A percentile compares a stretch with the other conserved stretches of the same genome.
Evolutionary conservation across 805 yeast species (phyloP).

Genomic region (Tetrapisispora iriomotensis): DNA sequence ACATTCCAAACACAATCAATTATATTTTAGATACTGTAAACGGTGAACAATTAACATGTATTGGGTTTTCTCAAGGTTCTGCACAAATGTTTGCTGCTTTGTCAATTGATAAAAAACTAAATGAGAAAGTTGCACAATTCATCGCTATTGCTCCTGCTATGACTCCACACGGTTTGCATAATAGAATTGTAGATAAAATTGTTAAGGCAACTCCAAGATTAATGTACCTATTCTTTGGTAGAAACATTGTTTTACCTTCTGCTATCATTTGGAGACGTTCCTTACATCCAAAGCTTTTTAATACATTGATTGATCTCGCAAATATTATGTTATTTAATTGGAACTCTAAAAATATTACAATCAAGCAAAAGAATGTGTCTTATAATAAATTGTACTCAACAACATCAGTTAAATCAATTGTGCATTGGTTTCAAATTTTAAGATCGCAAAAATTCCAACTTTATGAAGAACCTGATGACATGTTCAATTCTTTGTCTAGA

Average conservation of each 20-base stretch:
- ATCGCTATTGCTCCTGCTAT: constrained; percentile 91
- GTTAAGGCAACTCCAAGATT: constrained; percentile 68
- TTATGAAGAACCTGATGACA: constrained; percentile 60
- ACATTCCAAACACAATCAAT: constrained; percentile 76
- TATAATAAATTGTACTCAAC: constrained; percentile 86
- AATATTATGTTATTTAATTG: constrained; percentile 68
- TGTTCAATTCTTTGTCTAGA: constrained; percentile 29
- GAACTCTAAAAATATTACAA: constrained; percentile 61
- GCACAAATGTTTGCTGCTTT: constrained; percentile 87
- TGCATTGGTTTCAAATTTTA: constrained; percentile 94
- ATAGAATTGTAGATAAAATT: constrained; percentile 64
- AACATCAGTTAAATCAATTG: constrained; percentile 83
- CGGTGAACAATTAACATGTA: constrained; percentile 43
- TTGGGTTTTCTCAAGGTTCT: constrained; percentile 91
- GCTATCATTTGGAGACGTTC: constrained; percentile 67
- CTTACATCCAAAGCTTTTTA: constrained; percentile 24
- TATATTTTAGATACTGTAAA: constrained; percentile 51
- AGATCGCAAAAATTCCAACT: constrained; percentile 70
- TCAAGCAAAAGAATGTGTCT: constrained; percentile 64
- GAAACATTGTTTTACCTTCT: constrained; percentile 61
- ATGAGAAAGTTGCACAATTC: constrained; percentile 43
- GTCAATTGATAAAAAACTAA: constrained; percentile 54
- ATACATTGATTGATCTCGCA: constrained; percentile 54
- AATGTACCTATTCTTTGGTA: constrained; percentile 63
- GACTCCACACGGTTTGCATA: constrained; percentile 78